Evolutionary conservation across 768 basidiomycete genomes (phyloP), one percentile per base, ranked within the genome.

Genomic region (Boletus tylopilopsis): DNA sequence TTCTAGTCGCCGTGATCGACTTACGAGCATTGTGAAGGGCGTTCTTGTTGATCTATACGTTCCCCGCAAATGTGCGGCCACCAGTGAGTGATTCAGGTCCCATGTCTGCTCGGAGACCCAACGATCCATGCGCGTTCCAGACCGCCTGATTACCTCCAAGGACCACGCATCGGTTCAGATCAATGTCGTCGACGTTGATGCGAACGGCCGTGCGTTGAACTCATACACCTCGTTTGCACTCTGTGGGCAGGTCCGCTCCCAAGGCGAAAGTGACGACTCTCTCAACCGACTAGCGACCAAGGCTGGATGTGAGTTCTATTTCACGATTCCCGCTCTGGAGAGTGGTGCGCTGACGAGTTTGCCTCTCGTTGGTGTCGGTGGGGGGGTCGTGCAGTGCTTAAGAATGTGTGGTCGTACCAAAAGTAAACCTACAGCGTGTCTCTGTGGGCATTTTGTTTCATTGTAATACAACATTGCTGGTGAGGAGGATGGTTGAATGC

Each of bases 11-110:
- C 19, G 22, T 27, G n/a, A 18, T 25, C 8, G 8, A 30, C 53
- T 53, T 42, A 60, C 42, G 32, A 41, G 24, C 45, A 16, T 5
- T 45, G 37, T 33, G 32, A 49, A 96, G 91, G 95, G 96, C 76
- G 79, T 90, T 70, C 94, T 99, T 72, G 96, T 99, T 68, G 96
- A 98, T 81, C 94, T 99, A 75, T 99, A 99, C 78, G 94, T 98
- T 68, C 96, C 96, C 73, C 91, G 96, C 81, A 98, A 98, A 75
- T 98, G 96, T 73, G 84, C 93, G 68, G 94, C 94, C 47, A 95
- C 94, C 63, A 94, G 94, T 96, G 67, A 69, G 90, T 82, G 51
- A 51, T 52, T 29, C 33, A 27, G 30, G 16, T 25, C 13, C 22
- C 40, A 39, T 27, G 24, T 13, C 38, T 23, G 10, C 29, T 10